Evolutionary conservation across 441 rosid genomes (phyloP).

Genomic region (Capsella rubella): DNA sequence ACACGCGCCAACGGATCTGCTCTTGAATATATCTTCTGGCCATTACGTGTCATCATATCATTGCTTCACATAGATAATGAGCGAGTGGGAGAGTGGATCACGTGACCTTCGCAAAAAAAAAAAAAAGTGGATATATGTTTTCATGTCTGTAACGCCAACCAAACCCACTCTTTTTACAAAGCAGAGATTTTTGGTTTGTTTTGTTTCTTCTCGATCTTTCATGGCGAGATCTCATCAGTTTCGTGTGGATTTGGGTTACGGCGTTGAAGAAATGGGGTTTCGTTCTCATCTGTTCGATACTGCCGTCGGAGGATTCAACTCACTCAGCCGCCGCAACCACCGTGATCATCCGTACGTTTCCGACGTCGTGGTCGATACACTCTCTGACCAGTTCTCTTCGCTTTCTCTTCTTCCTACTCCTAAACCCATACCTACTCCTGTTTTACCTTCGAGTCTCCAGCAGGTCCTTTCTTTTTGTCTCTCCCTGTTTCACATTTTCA

Average conservation of each 20-base stretch:
- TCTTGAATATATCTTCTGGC: too few relatives aligned
- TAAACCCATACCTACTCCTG: neutral
- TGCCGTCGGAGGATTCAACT: constrained; percentile 2
- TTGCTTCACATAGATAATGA: neutral
- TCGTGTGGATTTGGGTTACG: constrained; percentile 16
- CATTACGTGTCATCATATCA: neutral
- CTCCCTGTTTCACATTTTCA: constrained; percentile 4
- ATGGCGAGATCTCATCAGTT: constrained; percentile 9
- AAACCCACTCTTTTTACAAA: neutral
- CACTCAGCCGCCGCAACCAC: constrained; percentile 9
- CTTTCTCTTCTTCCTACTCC: constrained; percentile 10
- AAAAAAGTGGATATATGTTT: neutral
- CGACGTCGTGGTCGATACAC: neutral
- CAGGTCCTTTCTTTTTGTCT: constrained; percentile 13
- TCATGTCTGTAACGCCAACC: neutral
- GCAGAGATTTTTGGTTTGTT: neutral
- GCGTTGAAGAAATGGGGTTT: neutral
- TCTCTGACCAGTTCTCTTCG: constrained; percentile 25
- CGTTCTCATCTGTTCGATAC: constrained; percentile 10
- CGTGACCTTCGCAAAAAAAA: constrained; percentile 28
- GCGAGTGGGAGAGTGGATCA: constrained; percentile 35
- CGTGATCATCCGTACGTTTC: neutral
- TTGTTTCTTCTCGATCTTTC: neutral
- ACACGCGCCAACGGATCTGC: neutral
- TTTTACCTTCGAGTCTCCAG: neutral